phyloP scores from a whole-genome alignment of 2,329 filamentous ascomycete species.

The Myriosclerotinia duriaeana region DNA sequence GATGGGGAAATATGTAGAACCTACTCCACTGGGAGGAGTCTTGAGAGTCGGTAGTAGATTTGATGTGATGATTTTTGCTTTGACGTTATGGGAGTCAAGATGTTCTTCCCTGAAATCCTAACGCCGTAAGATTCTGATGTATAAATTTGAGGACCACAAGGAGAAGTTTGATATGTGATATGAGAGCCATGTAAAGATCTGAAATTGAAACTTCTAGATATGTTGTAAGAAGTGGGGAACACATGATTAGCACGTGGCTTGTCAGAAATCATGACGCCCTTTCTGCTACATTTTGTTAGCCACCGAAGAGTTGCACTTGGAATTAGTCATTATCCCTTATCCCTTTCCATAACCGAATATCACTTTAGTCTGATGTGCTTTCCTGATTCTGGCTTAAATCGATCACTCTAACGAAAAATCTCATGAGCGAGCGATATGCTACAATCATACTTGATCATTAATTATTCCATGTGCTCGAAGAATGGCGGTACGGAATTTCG shows the following conservation, averaged over 20 bases:
- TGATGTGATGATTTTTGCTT: not conserved
- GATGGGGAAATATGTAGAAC: too few species aligned
- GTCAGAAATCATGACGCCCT: constrained; percentile 5
- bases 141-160: not conserved
- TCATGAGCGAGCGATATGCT: not conserved
- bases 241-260: constrained; percentile 5
- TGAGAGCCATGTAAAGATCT: not conserved
- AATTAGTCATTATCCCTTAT: constrained; percentile 6
- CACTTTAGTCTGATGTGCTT: not conserved
- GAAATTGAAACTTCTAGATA: not conserved
- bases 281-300: not conserved
- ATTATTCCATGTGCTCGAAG: not conserved
- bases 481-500: not conserved
- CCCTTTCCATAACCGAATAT: not conserved
- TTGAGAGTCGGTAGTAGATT: not conserved
- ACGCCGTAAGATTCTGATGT: not conserved
- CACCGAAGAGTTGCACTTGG: not conserved
- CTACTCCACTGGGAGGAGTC: not conserved
- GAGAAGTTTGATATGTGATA: not conserved
- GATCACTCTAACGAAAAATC: not conserved
- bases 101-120: not conserved
- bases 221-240: not conserved
- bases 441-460: not conserved
- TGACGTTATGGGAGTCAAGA: not conserved
- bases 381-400: not conserved